A percentile compares a stretch with the other conserved stretches of the same genome.
Evolutionary conservation across 495 filamentous ascomycete genomes (phyloP).

Genomic region (Glonium stellatum): DNA sequence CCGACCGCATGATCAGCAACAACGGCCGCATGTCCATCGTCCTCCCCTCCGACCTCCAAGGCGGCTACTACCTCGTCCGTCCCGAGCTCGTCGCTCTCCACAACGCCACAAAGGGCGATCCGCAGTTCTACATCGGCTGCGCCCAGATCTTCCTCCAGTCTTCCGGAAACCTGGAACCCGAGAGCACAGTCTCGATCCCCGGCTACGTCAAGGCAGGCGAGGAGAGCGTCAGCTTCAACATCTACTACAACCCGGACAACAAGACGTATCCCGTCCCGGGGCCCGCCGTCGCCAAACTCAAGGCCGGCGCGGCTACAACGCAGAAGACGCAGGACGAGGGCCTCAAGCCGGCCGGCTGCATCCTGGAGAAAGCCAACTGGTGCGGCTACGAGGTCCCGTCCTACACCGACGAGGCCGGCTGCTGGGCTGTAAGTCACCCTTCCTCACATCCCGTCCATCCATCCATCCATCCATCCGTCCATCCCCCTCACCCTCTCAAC

Average conservation of each 20-base stretch:
- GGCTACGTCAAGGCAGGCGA: constrained; percentile 50
- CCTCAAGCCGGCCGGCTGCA: constrained; percentile 45
- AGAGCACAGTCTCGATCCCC: constrained; percentile 53
- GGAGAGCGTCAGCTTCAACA: constrained; percentile 53
- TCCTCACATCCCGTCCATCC: not conserved
- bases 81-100: constrained; percentile 65
- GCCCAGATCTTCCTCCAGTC: constrained; percentile 59
- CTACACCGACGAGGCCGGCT: constrained; percentile 50
- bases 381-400: constrained; percentile 51
- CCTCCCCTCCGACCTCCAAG: constrained; percentile 53
- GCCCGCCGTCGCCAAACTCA: constrained; percentile 37
- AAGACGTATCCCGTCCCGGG: constrained; percentile 54
- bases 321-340: constrained; percentile 36
- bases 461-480: not conserved
- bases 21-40: constrained; percentile 55
- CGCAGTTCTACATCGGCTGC: constrained; percentile 64
- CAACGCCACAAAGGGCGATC: constrained; percentile 49
- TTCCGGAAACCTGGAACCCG: constrained; percentile 38
- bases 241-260: constrained; percentile 43
- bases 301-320: constrained; percentile 18
- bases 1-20: constrained; percentile 56
- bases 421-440: constrained; percentile 43
- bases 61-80: constrained; percentile 62
- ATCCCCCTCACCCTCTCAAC: not conserved
- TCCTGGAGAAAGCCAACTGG: constrained; percentile 66